A percentile compares a stretch with the other conserved stretches of the same genome.
These are phyloP conservation scores for Leptomonas pyrrhocoris DNA, from an alignment of 208 protist species.

Conservation along the genomic window DNA sequence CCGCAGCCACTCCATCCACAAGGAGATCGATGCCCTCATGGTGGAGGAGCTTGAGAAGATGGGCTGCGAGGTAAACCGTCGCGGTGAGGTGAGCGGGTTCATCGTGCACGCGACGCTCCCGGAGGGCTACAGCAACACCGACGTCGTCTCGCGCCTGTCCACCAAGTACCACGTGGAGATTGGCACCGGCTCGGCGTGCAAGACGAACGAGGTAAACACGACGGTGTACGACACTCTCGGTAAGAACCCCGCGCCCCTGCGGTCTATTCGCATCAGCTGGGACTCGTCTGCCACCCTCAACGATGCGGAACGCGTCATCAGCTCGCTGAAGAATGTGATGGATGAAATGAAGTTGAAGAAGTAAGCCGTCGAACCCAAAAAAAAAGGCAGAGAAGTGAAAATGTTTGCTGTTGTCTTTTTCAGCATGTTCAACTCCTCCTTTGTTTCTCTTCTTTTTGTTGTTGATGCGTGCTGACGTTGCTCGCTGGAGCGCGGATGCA, in stretches of 20 bases:
- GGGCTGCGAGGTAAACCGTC: constrained; percentile 79
- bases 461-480: not conserved
- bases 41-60: constrained; percentile 58
- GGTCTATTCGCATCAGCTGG: constrained; percentile 79
- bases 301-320: constrained; percentile 59
- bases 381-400: not conserved
- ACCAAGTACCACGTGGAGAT: constrained; percentile 77
- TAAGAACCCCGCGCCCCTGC: constrained; percentile 51
- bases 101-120: constrained; percentile 85
- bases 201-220: constrained; percentile 69
- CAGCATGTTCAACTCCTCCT: not conserved
- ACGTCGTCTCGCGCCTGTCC: constrained; percentile 72
- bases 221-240: constrained; percentile 84
- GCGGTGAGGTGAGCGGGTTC: constrained; percentile 78
- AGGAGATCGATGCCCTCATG: constrained; percentile 64
- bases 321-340: constrained; percentile 53
- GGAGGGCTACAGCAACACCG: constrained; percentile 68
- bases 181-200: constrained; percentile 82
- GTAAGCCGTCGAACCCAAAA: not conserved
- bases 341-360: constrained; percentile 37
- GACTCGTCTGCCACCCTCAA: constrained; percentile 68
- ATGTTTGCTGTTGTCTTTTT: not conserved
- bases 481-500: no score
- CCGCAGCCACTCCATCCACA: constrained; percentile 60
- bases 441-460: constrained; percentile 24